Evolutionary conservation across 1,284 basidiomycete genomes (phyloP).

Genomic region (Afroboletus lepidellus): DNA sequence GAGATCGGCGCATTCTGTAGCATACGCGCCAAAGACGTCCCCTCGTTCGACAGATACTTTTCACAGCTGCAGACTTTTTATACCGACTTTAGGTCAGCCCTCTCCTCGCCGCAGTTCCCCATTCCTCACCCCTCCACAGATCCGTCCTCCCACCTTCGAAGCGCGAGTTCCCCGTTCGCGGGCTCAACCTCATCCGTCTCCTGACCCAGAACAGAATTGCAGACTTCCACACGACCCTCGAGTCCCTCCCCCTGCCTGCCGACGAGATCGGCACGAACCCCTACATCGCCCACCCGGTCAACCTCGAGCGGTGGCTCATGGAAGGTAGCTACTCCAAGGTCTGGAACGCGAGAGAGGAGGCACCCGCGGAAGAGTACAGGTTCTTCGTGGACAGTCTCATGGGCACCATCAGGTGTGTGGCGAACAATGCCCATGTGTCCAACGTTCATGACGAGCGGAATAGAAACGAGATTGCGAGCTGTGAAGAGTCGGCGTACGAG

Average conservation of each 20-base stretch:
- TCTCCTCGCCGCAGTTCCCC: neutral
- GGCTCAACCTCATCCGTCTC: conserved; percentile 91
- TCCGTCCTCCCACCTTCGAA: conserved; percentile 77
- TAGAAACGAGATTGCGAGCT: conserved; percentile 92
- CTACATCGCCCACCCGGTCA: conserved; percentile 83
- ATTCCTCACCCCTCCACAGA: conserved; percentile 38
- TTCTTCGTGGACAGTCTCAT: conserved; percentile 90
- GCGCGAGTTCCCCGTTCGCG: conserved; percentile 86
- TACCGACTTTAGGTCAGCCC: conserved; percentile 76
- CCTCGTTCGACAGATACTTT: conserved; percentile 94
- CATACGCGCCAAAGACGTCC: conserved; percentile 83
- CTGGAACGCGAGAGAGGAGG: conserved; percentile 91
- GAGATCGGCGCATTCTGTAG: conserved; percentile 96
- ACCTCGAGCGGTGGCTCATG: conserved; percentile 97
- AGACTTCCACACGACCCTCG: conserved; percentile 98
- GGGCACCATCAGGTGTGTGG: conserved; percentile 79
- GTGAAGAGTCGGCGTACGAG: conserved; percentile 88
- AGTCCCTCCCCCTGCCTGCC: conserved; percentile 81
- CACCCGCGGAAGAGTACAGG: conserved; percentile 84
- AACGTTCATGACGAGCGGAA: neutral
- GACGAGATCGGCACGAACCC: conserved; percentile 73
- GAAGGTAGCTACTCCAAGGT: conserved; percentile 98
- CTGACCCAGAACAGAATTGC: conserved; percentile 96
- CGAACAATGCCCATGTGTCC: neutral
- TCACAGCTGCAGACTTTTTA: conserved; percentile 92